Base-by-base conservation (phyloP, 495 filamentous ascomycete species). In the Penicillium cosmopolitanum region DNA sequence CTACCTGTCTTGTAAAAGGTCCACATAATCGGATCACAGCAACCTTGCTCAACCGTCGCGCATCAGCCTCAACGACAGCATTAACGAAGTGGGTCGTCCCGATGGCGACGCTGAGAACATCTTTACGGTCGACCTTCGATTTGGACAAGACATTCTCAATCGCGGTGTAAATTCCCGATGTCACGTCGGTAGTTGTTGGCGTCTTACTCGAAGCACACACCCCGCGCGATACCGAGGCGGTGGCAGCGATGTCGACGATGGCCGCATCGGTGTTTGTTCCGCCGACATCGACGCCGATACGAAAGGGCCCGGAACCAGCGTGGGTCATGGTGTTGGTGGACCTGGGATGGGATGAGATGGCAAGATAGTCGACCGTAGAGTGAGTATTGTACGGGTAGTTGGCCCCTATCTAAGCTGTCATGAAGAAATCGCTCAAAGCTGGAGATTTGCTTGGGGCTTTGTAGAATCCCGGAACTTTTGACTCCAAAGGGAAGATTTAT, bases 71-170 rank as follows among this genome's bases (percentile, higher is more conserved):
- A 8, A 86, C 74, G 36, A 88, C 82, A 8, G 85, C 84, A 66
- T 88, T 88, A 58, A 88, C 80, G 67, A 87, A 88, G 63, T 84
- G 81, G 1, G 85, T 87, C 2, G 85, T 88, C 15, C 85, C 85
- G 57, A 88, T 83, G 21, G 83, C 85, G 5, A 87, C 82, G 55
- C 77, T 81, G 10, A 78, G 78, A 15, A 88, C 74, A 25, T 77
- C 58, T 2, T 64, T 62, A 6, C 75, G 65, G 12, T 66, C 58
- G 47, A 84, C 71, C 21, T 51, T 58, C 3, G 77, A 69, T 12
- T 74, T 68, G 38, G 69, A 35, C 52, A 85, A 70, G 56, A 84
- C 80, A 33, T 71, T 67, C 8, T 70, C 68, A 51, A 87, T 79
- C 38, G 78, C 79, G 25, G 63, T 69, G 44, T 79, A 75, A 43